Base-by-base conservation (phyloP, 225 moss, liverwort and hornwort species). In the Sphagnum tenellum region DNA sequence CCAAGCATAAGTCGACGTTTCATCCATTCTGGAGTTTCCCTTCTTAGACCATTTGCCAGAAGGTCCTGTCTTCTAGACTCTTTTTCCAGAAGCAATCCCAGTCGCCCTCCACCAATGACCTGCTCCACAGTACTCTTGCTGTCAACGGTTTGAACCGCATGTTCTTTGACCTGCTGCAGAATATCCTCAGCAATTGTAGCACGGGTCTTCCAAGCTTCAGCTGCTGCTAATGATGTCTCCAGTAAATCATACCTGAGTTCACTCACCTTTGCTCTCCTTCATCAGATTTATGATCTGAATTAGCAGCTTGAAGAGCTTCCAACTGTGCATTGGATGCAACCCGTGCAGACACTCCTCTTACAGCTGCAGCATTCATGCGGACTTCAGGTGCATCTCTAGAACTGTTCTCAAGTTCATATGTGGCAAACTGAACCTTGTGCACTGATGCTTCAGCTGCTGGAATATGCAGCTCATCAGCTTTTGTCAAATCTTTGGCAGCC, bases 1-100 rank as follows among this genome's bases (percentile, higher is more conserved):
- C 91, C 88, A 4, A 70, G 75, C 69, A 82, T 79, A 75, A 91
- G 78, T 61, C 83, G 78, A 71, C 80, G 81, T 65, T 69, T 75
- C 91, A 91, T 91, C 91, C 91, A 91, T 5, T 82, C 84, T 62
- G 91, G 91, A 60, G 77, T 86, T 69, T 81, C 82, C 57, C 88
- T 86, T 69, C 91, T 76, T 44, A 86, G 91, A 59, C 91, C 91
- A 62, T 91, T 84, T 70, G 89, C 88, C 48, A 91, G 84, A 69
- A 91, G 82, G 61, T 86, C 86, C 74, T 80, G 76, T 66, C 79
- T 91, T 65, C 75, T 80, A 10, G 76, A 75, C 47, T 80, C 82
- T 62, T 81, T 84, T 66, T 81, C 86, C 52, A 86, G 80, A 67
- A 88, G 71, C 67, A 70, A 72, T 50, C 88, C 88, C 69, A 91